phyloP scores from a whole-genome alignment of 2,329 filamentous ascomycete species.

The Paecilomyces variotii region DNA sequence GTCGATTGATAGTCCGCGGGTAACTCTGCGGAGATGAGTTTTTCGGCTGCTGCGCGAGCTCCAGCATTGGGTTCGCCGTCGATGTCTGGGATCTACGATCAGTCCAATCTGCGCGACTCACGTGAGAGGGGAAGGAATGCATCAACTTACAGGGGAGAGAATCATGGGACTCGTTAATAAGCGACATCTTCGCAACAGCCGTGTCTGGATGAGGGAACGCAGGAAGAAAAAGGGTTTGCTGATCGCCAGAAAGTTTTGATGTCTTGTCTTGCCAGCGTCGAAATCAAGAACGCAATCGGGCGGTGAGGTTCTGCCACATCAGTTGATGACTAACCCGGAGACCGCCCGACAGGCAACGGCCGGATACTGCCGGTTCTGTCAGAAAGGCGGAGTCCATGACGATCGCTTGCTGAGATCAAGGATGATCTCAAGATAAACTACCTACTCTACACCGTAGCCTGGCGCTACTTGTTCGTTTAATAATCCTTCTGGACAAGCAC shows the following conservation, averaged over 20 bases:
- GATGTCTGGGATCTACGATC: constrained; percentile 54
- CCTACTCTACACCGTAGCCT: not conserved
- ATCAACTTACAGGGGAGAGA: constrained; percentile 70
- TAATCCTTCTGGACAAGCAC: not conserved
- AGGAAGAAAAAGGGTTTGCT: not conserved
- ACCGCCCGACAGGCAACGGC: not conserved
- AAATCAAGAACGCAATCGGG: not conserved
- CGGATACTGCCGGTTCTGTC: not conserved
- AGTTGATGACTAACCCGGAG: not conserved
- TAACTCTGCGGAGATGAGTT: constrained; percentile 63
- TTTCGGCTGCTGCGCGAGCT: constrained; percentile 58
- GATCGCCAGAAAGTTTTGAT: constrained; percentile 1
- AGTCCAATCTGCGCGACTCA: constrained; percentile 2
- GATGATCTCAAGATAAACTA: not conserved
- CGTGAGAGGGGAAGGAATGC: constrained; percentile 5
- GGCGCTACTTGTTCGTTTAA: not conserved
- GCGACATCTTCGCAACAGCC: constrained; percentile 48
- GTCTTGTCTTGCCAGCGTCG: constrained; percentile 2
- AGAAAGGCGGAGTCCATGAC: not conserved
- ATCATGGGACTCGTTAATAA: constrained; percentile 64
- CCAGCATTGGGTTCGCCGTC: constrained; percentile 59
- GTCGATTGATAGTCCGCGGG: constrained; percentile 39
- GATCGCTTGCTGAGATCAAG: not conserved
- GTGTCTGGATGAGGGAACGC: constrained; percentile 1
- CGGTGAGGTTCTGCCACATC: constrained; percentile 1